Percentiles rank a stretch among this genome's conserved stretches.
Conservation (phyloP, 768 basidiomycete species). For the Chalciporus sphaerocephalus region DNA sequence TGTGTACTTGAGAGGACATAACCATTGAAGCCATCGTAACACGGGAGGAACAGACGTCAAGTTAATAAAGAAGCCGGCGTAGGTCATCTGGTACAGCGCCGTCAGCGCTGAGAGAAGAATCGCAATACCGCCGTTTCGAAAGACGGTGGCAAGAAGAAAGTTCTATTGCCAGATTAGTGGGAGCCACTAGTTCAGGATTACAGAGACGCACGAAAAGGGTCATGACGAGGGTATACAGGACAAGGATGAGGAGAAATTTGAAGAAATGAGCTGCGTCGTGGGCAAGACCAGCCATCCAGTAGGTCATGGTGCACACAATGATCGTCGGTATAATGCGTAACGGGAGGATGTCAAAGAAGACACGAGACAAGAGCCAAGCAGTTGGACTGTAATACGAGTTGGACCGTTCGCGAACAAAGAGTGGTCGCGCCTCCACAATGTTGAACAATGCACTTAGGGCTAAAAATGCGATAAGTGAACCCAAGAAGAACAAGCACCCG, state of each 20-base stretch:
- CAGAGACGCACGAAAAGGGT: conserved; percentile 68
- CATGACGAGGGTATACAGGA: conserved; percentile 80
- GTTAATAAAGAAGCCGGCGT: conserved; percentile 91
- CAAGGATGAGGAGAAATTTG: conserved; percentile 90
- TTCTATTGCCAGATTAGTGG: conserved; percentile 47
- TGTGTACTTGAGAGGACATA: conserved; percentile 77
- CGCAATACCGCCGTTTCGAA: conserved; percentile 85
- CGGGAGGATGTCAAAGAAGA: conserved; percentile 87
- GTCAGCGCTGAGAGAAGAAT: conserved; percentile 80
- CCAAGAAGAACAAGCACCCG: conserved; percentile 94
- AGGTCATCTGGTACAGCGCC: conserved; percentile 81
- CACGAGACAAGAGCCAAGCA: conserved; percentile 84
- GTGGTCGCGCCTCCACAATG: conserved; percentile 72
- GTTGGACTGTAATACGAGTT: conserved; percentile 85
- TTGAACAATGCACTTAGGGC: conserved; percentile 88
- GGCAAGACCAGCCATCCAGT: conserved; percentile 93
- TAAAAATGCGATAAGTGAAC: conserved; percentile 87
- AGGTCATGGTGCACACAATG: conserved; percentile 83
- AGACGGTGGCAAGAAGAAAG: conserved; percentile 80
- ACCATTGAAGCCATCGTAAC: conserved; percentile 89
- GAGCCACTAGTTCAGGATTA: background rate
- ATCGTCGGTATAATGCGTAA: conserved; percentile 87
- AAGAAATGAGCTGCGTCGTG: conserved; percentile 79
- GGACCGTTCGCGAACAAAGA: conserved; percentile 89
- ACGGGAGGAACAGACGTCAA: conserved; percentile 81